Evolutionary conservation across 1,284 basidiomycete genomes (phyloP), one percentile per base, ranked within the genome.

Genomic region (Sphagnurus paluster): DNA sequence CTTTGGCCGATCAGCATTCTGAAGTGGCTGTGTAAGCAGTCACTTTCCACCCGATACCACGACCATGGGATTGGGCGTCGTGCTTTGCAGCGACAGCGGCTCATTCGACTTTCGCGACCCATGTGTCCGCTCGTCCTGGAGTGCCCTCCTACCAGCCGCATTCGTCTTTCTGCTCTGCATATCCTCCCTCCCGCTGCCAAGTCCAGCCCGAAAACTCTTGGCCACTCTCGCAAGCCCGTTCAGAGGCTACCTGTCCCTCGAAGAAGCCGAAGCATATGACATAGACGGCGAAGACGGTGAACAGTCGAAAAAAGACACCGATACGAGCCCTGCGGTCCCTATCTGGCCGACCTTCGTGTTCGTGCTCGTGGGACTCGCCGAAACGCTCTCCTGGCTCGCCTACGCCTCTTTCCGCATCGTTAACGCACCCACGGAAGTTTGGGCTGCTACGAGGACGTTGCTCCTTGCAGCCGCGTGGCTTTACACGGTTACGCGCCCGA

Each of bases 61-160:
- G 32, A 33, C 25, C 17, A 34, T 25, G 7, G 14, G 20, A 32
- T 38, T 44, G 42, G 35, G 42, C 17, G 26, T 44, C 26, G 42
- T 37, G 24, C 42, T 44, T n/a, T 44, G 42, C 21, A 38, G 28
- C 9, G 37, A 40, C 21, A 38, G 40, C 19, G 49, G 51, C 3
- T 44, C 39, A n/a, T 47, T 59, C 17, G 76, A 82, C 65, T 68
- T 84, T 44, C 60, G 64, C 6, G 63, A 75, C 51, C 42, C 68
- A 10, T 87, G 85, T 54, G 65, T 80, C 1, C 75, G 86, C 43
- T 64, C 66, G 0, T 69, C 77, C 17, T 88, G 84, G 83, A 65
- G 67, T 10, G 70, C 80, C 1, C 36, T 84, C 28, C 32, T 72
- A 0, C 84, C 84, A 5, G 70, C 71, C 13, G 58, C 61, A 0